Evolutionary conservation across 179 eudicot genomes (phyloP), one percentile per base, ranked within the genome.

Genomic region (Vitellaria paradoxa): DNA sequence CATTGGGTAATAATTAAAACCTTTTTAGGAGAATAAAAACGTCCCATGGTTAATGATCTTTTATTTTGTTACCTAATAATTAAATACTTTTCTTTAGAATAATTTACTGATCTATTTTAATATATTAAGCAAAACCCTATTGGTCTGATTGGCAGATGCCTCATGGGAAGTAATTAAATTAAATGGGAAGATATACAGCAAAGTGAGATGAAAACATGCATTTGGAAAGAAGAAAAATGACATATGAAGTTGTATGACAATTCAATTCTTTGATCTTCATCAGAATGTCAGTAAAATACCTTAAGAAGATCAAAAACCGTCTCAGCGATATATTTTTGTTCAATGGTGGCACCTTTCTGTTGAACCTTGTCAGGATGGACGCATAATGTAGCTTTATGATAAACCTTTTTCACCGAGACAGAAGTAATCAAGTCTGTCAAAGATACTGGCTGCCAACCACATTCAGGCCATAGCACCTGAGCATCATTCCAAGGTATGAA

Each of bases 341-440:
- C 86, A 84, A 86, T 80, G 78, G 9, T 88, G 79, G 97, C 95
- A 68, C 99, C 97, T 83, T 84, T 95, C 71, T 90, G 97, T 82
- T 95, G 97, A 82, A 95, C 93, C 82, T 93, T 95, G 77, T 95
- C 99, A 52, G 96, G 96, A 77, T 93, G 97, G 79, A 91, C 90
- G 71, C 83, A 93, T 76, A 93, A 81, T 24, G 92, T 88, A 26
- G 96, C 97, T 82, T 84, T 93, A 69, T 86, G 76, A 77, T 95
- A 93, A 64, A 88, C 93, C 65, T 91, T 73, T 75, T 93, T 95
- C 46, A 95, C 99, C 55, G 94, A 85, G 12, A 82, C 76, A 3
- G 94, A 84, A 64, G 94, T 89, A 68, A 93, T 90, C 81, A 89
- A 74, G 81, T 91, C 93, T 18, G 91, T 88, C 83, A 93, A 83